Evolutionary conservation across 306 rosid genomes (phyloP).

Genomic region (Pueraria montana): DNA sequence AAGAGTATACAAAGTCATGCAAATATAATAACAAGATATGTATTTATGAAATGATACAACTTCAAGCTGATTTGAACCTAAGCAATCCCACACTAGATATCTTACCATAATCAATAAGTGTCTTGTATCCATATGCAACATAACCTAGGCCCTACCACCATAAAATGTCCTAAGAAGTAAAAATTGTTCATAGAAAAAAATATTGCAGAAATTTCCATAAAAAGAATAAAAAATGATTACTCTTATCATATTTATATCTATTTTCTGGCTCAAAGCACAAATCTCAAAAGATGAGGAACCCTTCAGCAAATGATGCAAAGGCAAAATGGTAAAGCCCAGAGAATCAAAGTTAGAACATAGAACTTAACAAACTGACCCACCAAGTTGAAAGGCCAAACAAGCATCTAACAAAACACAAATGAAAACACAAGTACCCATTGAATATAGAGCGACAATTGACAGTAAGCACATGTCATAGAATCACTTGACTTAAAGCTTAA

Average conservation of each 20-base stretch:
- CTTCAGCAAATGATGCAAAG: background rate
- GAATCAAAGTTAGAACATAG: slow-evolving; percentile 1
- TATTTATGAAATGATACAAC: background rate
- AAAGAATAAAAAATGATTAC: slow-evolving; percentile 4
- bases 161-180: slow-evolving; percentile 30
- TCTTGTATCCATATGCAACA: slow-evolving; percentile 35
- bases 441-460: background rate
- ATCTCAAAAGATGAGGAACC: slow-evolving; percentile 5
- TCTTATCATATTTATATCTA: slow-evolving; percentile 28
- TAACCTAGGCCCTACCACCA: slow-evolving; percentile 32
- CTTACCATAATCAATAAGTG: slow-evolving; percentile 5
- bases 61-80: slow-evolving; percentile 40
- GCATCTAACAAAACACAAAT: background rate
- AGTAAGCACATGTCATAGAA: slow-evolving; percentile 33
- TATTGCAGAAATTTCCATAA: slow-evolving; percentile 7
- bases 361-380: slow-evolving; percentile 3
- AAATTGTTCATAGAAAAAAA: slow-evolving; percentile 9
- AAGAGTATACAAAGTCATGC: slow-evolving; percentile 42
- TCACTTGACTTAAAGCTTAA: slow-evolving; percentile 28
- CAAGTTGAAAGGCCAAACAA: slow-evolving; percentile 20
- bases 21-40: background rate
- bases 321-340: slow-evolving; percentile 22
- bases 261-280: slow-evolving; percentile 20
- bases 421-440: slow-evolving; percentile 15
- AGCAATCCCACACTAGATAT: slow-evolving; percentile 29